A percentile compares a stretch with the other conserved stretches of the same genome.
These are phyloP conservation scores for Trichosporon ovoides DNA, from an alignment of 1,284 basidiomycete genomes.

Conservation along the genomic window DNA sequence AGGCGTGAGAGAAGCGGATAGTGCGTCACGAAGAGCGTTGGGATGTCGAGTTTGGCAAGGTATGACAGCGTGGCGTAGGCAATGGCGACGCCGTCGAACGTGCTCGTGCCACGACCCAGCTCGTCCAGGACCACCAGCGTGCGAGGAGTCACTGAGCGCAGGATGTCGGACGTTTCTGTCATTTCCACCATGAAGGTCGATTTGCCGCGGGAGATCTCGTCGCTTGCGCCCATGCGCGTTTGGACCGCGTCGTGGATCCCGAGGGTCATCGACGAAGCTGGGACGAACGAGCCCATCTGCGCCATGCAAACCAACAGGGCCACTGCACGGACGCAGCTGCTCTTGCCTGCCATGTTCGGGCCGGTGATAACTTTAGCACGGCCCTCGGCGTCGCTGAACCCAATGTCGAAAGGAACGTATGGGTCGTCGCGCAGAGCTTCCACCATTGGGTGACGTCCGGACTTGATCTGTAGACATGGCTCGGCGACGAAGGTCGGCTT, in stretches of 20 bases:
- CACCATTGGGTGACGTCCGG: constrained; percentile 67
- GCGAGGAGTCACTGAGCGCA: constrained; percentile 63
- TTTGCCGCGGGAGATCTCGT: constrained; percentile 74
- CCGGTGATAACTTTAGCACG: constrained; percentile 67
- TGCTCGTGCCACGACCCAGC: constrained; percentile 46
- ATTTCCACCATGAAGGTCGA: constrained; percentile 97
- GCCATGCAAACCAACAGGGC: constrained; percentile 49
- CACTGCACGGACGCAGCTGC: constrained; percentile 42
- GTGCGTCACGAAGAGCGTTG: constrained; percentile 90
- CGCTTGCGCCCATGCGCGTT: constrained; percentile 64
- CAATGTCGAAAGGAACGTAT: constrained; percentile 61
- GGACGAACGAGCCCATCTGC: constrained; percentile 56
- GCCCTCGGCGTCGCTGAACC: constrained; percentile 49
- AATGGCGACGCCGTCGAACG: constrained; percentile 48
- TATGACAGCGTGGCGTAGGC: constrained; percentile 66
- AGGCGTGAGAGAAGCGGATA: constrained; percentile 62
- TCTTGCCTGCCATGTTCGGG: constrained; percentile 52
- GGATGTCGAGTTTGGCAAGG: constrained; percentile 62
- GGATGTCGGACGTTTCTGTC: constrained; percentile 84
- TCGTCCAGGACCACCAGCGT: constrained; percentile 80
- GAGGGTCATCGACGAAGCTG: constrained; percentile 66
- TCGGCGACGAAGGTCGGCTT: constrained; percentile 66
- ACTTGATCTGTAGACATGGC: constrained; percentile 48
- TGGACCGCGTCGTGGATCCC: constrained; percentile 76
- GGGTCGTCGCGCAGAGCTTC: constrained; percentile 69